Percentiles rank a stretch among this genome's conserved stretches.
Evolutionary conservation across 306 rosid species (phyloP).

Genomic region (Malus sieversii): DNA sequence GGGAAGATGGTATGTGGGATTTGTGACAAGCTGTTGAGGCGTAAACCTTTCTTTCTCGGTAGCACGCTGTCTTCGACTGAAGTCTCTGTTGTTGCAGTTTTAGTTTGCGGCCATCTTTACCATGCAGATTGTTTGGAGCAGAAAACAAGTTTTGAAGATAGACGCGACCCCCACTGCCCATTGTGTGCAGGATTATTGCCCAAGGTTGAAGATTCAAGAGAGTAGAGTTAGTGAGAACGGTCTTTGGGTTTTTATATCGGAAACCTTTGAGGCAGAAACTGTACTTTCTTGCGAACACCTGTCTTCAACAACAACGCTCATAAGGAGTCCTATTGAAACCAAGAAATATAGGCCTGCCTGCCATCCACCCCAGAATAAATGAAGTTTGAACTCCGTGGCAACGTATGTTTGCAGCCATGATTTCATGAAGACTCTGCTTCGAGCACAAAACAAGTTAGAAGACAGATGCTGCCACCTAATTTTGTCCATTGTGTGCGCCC

Average conservation of each 20-base stretch:
- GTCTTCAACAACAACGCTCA: conserved; percentile 7
- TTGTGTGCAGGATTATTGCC: conserved; percentile 35
- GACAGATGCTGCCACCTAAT: conserved; percentile 44
- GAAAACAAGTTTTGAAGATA: conserved; percentile 45
- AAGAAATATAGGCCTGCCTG: too few relatives aligned
- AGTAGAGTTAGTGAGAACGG: conserved; percentile 30
- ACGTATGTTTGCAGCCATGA: conserved; percentile 69
- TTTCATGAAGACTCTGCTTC: conserved; percentile 53
- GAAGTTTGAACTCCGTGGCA: conserved; percentile 47
- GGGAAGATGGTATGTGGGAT: conserved; percentile 52
- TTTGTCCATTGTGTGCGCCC: conserved; percentile 46
- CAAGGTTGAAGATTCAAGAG: conserved; percentile 28
- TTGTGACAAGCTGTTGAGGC: conserved; percentile 61
- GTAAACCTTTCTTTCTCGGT: conserved; percentile 43
- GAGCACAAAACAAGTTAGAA: conserved; percentile 44
- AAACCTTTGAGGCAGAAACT: conserved; percentile 41
- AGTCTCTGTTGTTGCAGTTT: conserved; percentile 65
- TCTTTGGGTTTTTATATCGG: conserved; percentile 40
- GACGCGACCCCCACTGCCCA: conserved; percentile 68
- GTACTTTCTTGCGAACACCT: conserved; percentile 36
- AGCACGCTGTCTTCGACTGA: conserved; percentile 40
- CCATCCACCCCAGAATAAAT: too few relatives aligned
- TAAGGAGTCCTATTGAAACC: too few relatives aligned
- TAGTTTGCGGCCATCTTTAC: conserved; percentile 81
- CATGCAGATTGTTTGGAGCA: conserved; percentile 88